Conservation (phyloP, 768 basidiomycete genomes). For the Phanerodontia chrysosporium region DNA sequence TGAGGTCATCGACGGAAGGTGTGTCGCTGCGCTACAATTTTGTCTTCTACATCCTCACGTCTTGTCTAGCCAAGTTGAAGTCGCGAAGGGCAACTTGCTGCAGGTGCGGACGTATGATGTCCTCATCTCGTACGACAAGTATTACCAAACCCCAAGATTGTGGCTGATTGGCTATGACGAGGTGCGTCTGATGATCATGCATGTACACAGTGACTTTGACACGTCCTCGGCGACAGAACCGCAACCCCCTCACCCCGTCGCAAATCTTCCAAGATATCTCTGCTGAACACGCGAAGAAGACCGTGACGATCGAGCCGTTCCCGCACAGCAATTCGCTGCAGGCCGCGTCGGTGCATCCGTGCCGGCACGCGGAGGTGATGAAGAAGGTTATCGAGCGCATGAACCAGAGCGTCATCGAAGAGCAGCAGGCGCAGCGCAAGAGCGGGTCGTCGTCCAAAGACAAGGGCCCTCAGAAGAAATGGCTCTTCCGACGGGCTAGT, state of each 20-base stretch:
- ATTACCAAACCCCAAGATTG: conserved; percentile 96
- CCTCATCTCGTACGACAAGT: conserved; percentile 99
- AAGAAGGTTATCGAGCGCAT: conserved; percentile 99
- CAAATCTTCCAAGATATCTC: conserved; percentile 98
- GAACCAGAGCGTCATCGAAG: conserved; percentile 83
- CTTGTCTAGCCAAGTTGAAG: conserved; percentile 49
- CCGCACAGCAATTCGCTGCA: conserved; percentile 86
- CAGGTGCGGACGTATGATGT: conserved; percentile 99
- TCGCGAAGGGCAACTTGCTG: conserved; percentile 77
- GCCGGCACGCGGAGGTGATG: conserved; percentile 99
- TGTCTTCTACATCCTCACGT: conserved; percentile 6
- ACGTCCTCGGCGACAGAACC: conserved; percentile 51
- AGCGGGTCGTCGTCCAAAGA: conserved; percentile 35
- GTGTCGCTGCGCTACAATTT: conserved; percentile 16
- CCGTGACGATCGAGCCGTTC: conserved; percentile 97
- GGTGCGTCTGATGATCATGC: conserved; percentile 37
- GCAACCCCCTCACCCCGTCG: conserved; percentile 78
- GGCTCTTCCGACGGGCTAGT: conserved; percentile 73
- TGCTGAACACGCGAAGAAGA: conserved; percentile 96
- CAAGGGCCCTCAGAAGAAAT: conserved; percentile 66
- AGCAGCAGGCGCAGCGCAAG: conserved; percentile 70
- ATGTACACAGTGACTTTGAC: neutral
- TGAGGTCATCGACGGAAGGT: conserved; percentile 47
- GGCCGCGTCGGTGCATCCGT: conserved; percentile 93
- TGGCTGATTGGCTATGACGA: conserved; percentile 99